A percentile compares a stretch with the other conserved stretches of the same genome.
Conservation (phyloP, 345 rosid genomes). For the Iberis pinnata region DNA sequence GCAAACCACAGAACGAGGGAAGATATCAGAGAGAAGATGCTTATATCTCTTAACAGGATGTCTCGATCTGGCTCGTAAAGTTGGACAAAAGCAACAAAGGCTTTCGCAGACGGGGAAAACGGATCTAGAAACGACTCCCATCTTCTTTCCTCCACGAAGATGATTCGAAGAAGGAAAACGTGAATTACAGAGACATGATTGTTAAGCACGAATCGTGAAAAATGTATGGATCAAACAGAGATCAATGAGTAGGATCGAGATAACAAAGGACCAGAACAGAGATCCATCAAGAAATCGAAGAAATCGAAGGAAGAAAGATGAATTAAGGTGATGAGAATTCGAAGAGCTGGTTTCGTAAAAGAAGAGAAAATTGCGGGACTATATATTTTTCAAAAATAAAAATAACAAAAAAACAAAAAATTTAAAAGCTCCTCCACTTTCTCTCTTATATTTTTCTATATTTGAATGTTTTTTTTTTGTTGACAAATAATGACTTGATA, state of each 20-base stretch:
- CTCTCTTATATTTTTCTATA: neutral
- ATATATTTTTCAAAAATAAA: neutral
- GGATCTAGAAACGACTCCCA: slow-evolving; percentile 43
- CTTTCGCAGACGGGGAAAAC: slow-evolving; percentile 51
- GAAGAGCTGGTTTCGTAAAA: slow-evolving; percentile 11
- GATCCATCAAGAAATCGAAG: slow-evolving; percentile 10
- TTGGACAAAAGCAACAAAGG: slow-evolving; percentile 55
- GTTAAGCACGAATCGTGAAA: neutral
- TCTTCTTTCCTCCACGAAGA: neutral
- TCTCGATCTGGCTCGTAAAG: slow-evolving; percentile 58
- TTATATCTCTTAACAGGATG: slow-evolving; percentile 71
- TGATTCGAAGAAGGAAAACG: neutral
- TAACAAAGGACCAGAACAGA: slow-evolving; percentile 5
- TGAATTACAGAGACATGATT: slow-evolving; percentile 4
- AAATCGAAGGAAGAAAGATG: slow-evolving; percentile 1
- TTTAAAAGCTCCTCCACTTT: neutral
- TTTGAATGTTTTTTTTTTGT: no score
- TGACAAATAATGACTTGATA: slow-evolving; percentile 9
- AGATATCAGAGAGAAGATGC: slow-evolving; percentile 56
- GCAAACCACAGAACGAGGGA: slow-evolving; percentile 49
- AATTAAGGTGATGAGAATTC: neutral
- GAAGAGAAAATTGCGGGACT: slow-evolving; percentile 19
- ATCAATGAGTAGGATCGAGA: neutral
- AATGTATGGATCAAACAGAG: slow-evolving; percentile 5
- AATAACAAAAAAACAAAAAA: neutral